Evolutionary conservation across 768 basidiomycete genomes (phyloP).

Genomic region (Auricularia sp.): DNA sequence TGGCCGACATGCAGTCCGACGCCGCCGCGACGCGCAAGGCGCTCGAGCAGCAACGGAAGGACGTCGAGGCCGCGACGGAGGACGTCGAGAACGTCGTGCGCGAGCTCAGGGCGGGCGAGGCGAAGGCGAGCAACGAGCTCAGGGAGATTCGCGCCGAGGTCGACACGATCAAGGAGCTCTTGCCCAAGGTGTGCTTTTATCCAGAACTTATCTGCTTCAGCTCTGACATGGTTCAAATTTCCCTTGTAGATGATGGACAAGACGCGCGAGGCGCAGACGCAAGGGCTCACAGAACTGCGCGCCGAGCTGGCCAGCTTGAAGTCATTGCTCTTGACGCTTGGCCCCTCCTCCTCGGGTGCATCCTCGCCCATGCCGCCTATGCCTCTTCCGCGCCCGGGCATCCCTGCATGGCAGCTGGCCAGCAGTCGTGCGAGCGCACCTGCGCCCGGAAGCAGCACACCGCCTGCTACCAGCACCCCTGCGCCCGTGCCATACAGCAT

Average conservation of each 20-base stretch:
- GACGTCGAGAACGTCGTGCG: slow-evolving; percentile 63
- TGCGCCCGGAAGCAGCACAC: slow-evolving; percentile 12
- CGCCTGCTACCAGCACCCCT: slow-evolving; percentile 9
- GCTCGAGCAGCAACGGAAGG: slow-evolving; percentile 66
- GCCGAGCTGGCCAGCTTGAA: slow-evolving; percentile 93
- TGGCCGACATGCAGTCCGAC: slow-evolving; percentile 72
- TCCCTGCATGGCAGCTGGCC: slow-evolving; percentile 88
- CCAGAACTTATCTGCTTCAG: too few species aligned
- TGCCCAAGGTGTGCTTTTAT: slow-evolving; percentile 64
- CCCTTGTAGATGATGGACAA: slow-evolving; percentile 85
- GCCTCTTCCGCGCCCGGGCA: slow-evolving; percentile 51
- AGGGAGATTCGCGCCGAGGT: slow-evolving; percentile 87
- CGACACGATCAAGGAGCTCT: slow-evolving; percentile 78
- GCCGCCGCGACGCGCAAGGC: slow-evolving; percentile 60
- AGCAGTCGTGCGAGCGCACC: slow-evolving; percentile 19
- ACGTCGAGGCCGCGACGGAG: slow-evolving; percentile 58
- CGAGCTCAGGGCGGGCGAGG: slow-evolving; percentile 71
- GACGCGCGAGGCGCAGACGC: slow-evolving; percentile 74
- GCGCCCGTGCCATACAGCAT: not conserved
- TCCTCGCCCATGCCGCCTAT: slow-evolving; percentile 37
- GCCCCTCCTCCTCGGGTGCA: slow-evolving; percentile 40
- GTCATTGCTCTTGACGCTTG: slow-evolving; percentile 70
- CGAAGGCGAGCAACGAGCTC: slow-evolving; percentile 76
- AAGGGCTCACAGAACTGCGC: slow-evolving; percentile 78
- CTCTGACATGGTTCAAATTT: too few species aligned